Evolutionary conservation across 225 moss, liverwort and hornwort genomes (phyloP).

Genomic region (Physcomitrellopsis africana): DNA sequence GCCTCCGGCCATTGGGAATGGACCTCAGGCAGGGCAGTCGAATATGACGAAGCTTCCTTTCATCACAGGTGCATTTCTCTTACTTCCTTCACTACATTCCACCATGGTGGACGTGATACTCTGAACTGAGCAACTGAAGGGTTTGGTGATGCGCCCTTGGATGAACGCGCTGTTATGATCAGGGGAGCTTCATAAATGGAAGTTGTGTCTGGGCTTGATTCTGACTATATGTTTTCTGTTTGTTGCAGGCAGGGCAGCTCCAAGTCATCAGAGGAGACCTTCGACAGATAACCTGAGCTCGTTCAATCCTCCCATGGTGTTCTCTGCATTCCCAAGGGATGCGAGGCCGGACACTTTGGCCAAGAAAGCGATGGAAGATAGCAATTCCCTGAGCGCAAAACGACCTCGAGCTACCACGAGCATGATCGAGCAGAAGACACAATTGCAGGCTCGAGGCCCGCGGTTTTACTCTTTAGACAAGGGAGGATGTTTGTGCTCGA

Average conservation of each 20-base stretch:
- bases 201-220: no score
- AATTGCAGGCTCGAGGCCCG: slow-evolving; percentile 24
- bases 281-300: slow-evolving; percentile 34
- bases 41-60: slow-evolving; percentile 52
- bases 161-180: no score
- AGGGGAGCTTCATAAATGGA: no score
- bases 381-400: slow-evolving; percentile 23
- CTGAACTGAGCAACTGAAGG: no score
- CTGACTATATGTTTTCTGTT: not conserved
- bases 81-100: rapidly evolving
- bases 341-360: slow-evolving; percentile 2
- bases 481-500: slow-evolving; percentile 33
- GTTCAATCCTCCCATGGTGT: slow-evolving; percentile 35
- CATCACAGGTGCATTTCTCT: slow-evolving; percentile 38
- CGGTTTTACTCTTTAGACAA: slow-evolving; percentile 39
- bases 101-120: no score
- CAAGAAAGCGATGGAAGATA: slow-evolving; percentile 22
- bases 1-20: slow-evolving; percentile 13
- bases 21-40: not conserved
- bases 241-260: slow-evolving; percentile 36
- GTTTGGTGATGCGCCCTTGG: no score
- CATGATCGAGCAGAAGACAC: slow-evolving; percentile 35
- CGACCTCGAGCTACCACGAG: slow-evolving; percentile 35
- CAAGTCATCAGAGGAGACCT: slow-evolving; percentile 36
- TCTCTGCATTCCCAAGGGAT: slow-evolving; percentile 38